phyloP scores from a whole-genome alignment of 352 stramenopile species.

The Chrysophaeum taylorii region DNA sequence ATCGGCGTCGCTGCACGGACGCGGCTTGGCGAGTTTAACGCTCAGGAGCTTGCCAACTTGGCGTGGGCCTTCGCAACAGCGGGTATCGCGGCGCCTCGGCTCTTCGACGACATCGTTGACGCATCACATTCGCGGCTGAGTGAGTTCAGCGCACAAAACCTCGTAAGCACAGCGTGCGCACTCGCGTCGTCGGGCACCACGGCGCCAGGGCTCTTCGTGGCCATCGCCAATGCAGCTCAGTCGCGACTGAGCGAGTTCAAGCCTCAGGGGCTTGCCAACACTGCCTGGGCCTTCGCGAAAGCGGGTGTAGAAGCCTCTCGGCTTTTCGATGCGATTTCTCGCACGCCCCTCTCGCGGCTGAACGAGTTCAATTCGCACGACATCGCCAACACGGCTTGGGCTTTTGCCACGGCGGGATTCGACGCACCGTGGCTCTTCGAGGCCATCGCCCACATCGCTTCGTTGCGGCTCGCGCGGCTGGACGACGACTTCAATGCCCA shows the following conservation, averaged over 20 bases:
- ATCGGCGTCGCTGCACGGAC: too few species aligned
- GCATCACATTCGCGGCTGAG: too few species aligned
- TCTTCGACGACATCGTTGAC: too few species aligned
- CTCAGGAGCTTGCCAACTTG: background rate
- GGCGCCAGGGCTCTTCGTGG: conserved; percentile 13
- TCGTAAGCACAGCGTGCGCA: too few species aligned
- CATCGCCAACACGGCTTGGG: conserved; percentile 46
- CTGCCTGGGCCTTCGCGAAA: conserved; percentile 11
- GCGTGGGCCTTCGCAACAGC: background rate
- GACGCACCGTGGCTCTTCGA: background rate
- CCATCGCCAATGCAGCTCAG: background rate
- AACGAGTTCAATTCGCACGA: conserved; percentile 44
- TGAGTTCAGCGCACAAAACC: too few species aligned
- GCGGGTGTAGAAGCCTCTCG: background rate
- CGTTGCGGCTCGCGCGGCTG: background rate
- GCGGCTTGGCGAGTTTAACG: background rate
- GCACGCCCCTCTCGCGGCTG: background rate
- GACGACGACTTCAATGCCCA: conserved; percentile 38
- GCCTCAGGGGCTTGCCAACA: conserved; percentile 37
- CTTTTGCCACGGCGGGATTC: conserved; percentile 30
- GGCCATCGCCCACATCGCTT: background rate
- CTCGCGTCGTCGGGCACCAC: too few species aligned
- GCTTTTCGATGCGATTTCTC: background rate
- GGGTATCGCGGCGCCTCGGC: background rate
- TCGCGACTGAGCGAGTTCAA: conserved; percentile 31